phyloP scores from a whole-genome alignment of 352 stramenopile species.

The Phytophthora citrophthora region DNA sequence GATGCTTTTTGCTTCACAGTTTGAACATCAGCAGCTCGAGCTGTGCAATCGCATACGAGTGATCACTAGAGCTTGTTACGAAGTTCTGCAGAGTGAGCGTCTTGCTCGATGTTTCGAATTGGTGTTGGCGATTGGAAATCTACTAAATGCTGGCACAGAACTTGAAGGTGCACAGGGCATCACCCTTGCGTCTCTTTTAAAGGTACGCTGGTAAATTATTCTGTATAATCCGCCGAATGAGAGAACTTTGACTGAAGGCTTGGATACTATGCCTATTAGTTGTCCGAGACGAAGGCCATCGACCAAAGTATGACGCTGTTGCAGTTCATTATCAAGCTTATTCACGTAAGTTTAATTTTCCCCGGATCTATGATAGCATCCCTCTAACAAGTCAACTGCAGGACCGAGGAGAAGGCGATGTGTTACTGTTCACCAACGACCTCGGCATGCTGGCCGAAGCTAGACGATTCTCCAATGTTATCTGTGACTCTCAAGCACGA shows the following conservation, averaged over 20 bases:
- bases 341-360: slow-evolving; percentile 54
- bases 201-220: slow-evolving; percentile 38
- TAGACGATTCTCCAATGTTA: slow-evolving; percentile 75
- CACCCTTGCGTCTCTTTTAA: slow-evolving; percentile 76
- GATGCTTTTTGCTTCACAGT: slow-evolving; percentile 75
- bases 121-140: slow-evolving; percentile 75
- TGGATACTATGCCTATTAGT: slow-evolving; percentile 19
- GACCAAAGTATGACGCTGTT: slow-evolving; percentile 76
- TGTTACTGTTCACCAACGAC: slow-evolving; percentile 73
- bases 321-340: slow-evolving; percentile 82
- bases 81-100: slow-evolving; percentile 73
- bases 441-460: slow-evolving; percentile 55
- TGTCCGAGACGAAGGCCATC: slow-evolving; percentile 86
- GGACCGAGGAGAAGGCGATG: slow-evolving; percentile 75
- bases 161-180: slow-evolving; percentile 72
- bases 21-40: slow-evolving; percentile 62
- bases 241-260: not conserved
- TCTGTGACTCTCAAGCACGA: slow-evolving; percentile 63
- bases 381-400: slow-evolving; percentile 14
- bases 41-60: slow-evolving; percentile 47
- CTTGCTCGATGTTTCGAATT: slow-evolving; percentile 81
- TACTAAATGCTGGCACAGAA: slow-evolving; percentile 76
- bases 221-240: not conserved
- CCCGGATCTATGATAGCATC: too few species aligned
- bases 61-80: slow-evolving; percentile 67